Conservation (phyloP, 83 land plant genomes). For the Diphasiastrum complanatum region DNA sequence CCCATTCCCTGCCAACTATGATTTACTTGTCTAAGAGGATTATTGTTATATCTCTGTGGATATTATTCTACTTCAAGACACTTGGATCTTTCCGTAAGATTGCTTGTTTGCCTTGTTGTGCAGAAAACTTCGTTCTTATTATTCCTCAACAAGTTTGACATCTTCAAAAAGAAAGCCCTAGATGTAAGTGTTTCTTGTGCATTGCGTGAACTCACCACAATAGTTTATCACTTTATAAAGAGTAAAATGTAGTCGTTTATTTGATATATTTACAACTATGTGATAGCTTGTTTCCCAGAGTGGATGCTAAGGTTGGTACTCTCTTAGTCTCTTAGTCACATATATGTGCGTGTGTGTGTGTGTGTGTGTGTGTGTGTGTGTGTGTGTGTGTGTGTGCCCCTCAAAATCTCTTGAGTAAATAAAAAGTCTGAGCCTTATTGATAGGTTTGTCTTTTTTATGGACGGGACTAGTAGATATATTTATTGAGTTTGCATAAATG, state of each 20-base stretch:
- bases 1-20: too few relatives aligned
- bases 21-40: too few relatives aligned
- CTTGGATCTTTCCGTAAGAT: too few relatives aligned
- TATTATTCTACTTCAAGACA: too few relatives aligned
- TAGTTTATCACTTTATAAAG: neutral
- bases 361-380: slow-evolving; percentile 7
- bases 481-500: too few relatives aligned
- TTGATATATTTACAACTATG: neutral
- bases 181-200: slow-evolving; percentile 37
- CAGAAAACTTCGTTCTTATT: slow-evolving; percentile 92
- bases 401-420: too few relatives aligned
- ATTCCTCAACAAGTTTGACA: slow-evolving; percentile 84
- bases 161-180: slow-evolving; percentile 73
- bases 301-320: neutral
- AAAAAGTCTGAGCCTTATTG: too few relatives aligned
- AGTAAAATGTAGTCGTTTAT: neutral
- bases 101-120: slow-evolving; percentile 20
- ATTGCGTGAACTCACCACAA: neutral
- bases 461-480: too few relatives aligned
- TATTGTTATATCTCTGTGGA: too few relatives aligned
- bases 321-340: too few relatives aligned
- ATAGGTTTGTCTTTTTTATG: too few relatives aligned
- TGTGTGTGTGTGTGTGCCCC: slow-evolving; percentile 9
- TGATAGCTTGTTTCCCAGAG: neutral
- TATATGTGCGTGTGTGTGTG: slow-evolving; percentile 3